A percentile compares a stretch with the other conserved stretches of the same genome.
Conservation (phyloP, 176 grass and related monocot genomes). For the Phyllostachys edulis region DNA sequence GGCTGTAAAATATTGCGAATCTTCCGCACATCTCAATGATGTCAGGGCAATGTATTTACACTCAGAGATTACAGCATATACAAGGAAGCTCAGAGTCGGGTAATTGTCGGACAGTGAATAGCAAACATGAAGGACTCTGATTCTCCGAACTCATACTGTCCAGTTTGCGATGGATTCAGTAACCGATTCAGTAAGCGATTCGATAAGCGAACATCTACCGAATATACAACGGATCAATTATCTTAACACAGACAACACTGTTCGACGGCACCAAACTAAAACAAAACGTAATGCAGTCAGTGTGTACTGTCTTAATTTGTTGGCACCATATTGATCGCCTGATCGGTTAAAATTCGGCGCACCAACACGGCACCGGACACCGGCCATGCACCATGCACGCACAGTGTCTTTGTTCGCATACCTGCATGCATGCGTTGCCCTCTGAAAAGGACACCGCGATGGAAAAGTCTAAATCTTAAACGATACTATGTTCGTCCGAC, state of each 20-base stretch:
- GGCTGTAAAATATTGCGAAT: background rate
- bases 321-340: background rate
- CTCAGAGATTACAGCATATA: no score
- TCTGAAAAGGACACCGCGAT: slow-evolving; percentile 25
- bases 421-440: background rate
- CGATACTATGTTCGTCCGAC: background rate
- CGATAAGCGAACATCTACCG: no score
- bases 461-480: background rate
- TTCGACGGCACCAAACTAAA: background rate
- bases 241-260: no score
- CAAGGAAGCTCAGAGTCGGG: no score
- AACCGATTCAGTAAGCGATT: no score
- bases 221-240: no score
- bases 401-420: background rate
- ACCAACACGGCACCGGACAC: background rate
- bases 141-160: no score
- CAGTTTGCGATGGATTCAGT: no score
- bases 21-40: no score
- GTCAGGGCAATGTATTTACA: no score
- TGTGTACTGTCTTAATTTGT: background rate
- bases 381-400: background rate
- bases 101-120: no score
- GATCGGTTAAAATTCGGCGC: background rate
- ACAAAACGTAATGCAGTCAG: background rate
- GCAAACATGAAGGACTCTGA: no score